Evolutionary conservation across 140 eudicot species (phyloP).

Genomic region (Stevia rebaudiana): DNA sequence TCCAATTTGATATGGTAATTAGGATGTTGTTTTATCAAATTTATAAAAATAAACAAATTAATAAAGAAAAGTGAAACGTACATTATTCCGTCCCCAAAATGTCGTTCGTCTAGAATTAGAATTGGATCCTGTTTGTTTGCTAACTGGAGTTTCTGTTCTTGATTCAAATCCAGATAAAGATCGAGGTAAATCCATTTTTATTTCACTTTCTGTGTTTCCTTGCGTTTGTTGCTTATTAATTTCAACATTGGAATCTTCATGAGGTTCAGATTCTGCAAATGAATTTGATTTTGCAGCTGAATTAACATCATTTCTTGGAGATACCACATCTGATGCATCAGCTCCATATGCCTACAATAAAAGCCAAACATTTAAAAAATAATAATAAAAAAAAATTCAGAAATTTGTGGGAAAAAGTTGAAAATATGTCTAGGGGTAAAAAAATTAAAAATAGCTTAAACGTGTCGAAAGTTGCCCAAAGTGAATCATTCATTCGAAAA

Average conservation of each 20-base stretch:
- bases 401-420: not conserved
- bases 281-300: constrained; percentile 36
- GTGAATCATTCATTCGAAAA: too few relatives aligned
- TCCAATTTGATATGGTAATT: not conserved
- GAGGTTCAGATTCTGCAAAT: constrained; percentile 29
- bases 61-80: constrained; percentile 29
- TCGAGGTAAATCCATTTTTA: not conserved
- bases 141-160: constrained; percentile 40
- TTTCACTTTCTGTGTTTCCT: not conserved
- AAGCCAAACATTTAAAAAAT: constrained; percentile 10
- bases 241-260: constrained; percentile 31
- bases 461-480: too few relatives aligned
- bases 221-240: constrained; percentile 35
- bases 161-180: constrained; percentile 35
- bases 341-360: constrained; percentile 36
- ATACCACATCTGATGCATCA: constrained; percentile 65
- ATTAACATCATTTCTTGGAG: constrained; percentile 33
- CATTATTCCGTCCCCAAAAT: constrained; percentile 69
- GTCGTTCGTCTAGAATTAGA: constrained; percentile 53
- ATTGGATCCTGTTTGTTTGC: constrained; percentile 44
- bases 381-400: too few relatives aligned
- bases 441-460: too few relatives aligned
- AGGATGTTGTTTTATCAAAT: not conserved
- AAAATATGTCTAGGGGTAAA: too few relatives aligned
- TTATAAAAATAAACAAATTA: too few relatives aligned